phyloP scores from a whole-genome alignment of 1,284 basidiomycete genomes.

The Ustilago bromivora region DNA sequence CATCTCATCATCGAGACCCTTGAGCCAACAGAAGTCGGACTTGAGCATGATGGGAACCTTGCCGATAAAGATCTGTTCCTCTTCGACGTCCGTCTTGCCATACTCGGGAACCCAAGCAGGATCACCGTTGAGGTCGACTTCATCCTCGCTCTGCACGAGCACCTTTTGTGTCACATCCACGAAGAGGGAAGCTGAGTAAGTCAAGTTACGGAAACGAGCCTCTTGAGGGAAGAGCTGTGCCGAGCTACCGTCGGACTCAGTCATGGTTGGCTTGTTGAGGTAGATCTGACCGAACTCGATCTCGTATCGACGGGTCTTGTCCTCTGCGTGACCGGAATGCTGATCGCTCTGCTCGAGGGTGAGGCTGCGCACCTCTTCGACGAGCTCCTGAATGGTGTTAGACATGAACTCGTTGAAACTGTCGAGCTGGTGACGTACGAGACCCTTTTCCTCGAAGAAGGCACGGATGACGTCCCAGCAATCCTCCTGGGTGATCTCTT shows the following conservation, averaged over 20 bases:
- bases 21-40: constrained; percentile 93
- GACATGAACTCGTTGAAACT: constrained; percentile 99
- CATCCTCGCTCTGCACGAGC: constrained; percentile 81
- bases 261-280: constrained; percentile 91
- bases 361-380: constrained; percentile 93
- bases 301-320: constrained; percentile 86
- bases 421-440: constrained; percentile 96
- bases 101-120: constrained; percentile 79
- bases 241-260: constrained; percentile 94
- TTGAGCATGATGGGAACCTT: constrained; percentile 99
- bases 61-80: constrained; percentile 91
- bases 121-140: constrained; percentile 78
- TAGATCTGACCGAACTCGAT: constrained; percentile 98
- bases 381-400: constrained; percentile 99
- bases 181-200: constrained; percentile 95
- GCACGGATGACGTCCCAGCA: constrained; percentile 78
- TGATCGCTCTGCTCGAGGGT: constrained; percentile 96
- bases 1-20: constrained; percentile 81
- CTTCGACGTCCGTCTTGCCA: constrained; percentile 75
- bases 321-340: constrained; percentile 77
- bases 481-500: constrained; percentile 68
- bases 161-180: constrained; percentile 94
- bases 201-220: constrained; percentile 91
- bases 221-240: constrained; percentile 97
- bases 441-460: constrained; percentile 97